A percentile compares a stretch with the other conserved stretches of the same genome.
Evolutionary conservation across 179 eudicot genomes (phyloP).

Genomic region (Monotropa hypopitys): DNA sequence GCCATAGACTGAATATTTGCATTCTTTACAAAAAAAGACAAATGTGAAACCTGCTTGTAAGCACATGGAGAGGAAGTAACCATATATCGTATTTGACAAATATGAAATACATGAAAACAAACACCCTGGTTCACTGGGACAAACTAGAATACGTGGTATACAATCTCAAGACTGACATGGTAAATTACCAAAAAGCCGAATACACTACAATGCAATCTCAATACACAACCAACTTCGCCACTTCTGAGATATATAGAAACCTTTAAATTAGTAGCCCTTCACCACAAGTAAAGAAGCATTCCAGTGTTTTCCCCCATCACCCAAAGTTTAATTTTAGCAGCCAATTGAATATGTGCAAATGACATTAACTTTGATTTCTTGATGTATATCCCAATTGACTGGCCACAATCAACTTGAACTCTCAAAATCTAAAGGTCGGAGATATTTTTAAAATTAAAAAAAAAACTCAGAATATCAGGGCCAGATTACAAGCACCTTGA

Average conservation of each 20-base stretch:
- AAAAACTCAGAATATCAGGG: too few relatives aligned
- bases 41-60: not conserved
- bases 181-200: too few relatives aligned
- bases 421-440: not conserved
- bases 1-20: not conserved
- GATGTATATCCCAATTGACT: not conserved
- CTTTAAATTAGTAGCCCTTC: too few relatives aligned
- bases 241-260: too few relatives aligned
- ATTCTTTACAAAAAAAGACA: conserved; percentile 2
- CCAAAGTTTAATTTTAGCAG: not conserved
- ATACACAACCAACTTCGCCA: too few relatives aligned
- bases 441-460: too few relatives aligned
- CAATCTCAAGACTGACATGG: too few relatives aligned
- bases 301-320: not conserved
- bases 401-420: not conserved
- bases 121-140: not conserved
- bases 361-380: not conserved
- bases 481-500: too few relatives aligned
- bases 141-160: not conserved
- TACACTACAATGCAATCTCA: too few relatives aligned
- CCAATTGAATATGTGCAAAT: not conserved
- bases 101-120: not conserved
- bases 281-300: too few relatives aligned
- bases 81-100: not conserved
- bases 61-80: not conserved